Conservation (phyloP, 768 basidiomycete species). For the Lactarius quietus region DNA sequence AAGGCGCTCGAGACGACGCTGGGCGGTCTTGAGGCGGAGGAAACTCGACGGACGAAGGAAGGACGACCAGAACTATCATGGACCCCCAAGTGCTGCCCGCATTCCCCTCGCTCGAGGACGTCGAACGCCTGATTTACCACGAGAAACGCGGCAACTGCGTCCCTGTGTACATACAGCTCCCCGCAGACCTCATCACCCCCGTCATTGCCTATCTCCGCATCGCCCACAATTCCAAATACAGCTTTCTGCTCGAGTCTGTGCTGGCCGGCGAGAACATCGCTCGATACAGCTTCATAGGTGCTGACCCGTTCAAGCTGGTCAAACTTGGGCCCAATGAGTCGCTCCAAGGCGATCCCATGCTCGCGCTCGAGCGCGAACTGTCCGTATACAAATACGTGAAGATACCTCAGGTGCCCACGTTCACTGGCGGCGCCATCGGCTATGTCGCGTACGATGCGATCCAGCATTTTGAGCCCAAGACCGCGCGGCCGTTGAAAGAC, state of each 20-base stretch:
- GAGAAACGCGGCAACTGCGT: slow-evolving; percentile 90
- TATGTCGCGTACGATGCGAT: slow-evolving; percentile 97
- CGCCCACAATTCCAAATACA: slow-evolving; percentile 88
- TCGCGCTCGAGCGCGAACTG: slow-evolving; percentile 80
- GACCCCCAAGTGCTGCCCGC: slow-evolving; percentile 48
- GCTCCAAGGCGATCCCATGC: slow-evolving; percentile 81
- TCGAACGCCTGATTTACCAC: slow-evolving; percentile 72
- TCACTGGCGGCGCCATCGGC: slow-evolving; percentile 96
- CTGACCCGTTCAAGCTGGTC: slow-evolving; percentile 92
- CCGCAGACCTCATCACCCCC: slow-evolving; percentile 95
- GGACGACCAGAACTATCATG: slow-evolving; percentile 8
- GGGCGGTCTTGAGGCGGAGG: background rate
- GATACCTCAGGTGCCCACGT: slow-evolving; percentile 88
- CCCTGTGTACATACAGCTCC: slow-evolving; percentile 88
- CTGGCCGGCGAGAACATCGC: slow-evolving; percentile 87
- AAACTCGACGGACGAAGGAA: background rate
- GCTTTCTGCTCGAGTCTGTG: slow-evolving; percentile 93
- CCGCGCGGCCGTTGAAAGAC: slow-evolving; percentile 70
- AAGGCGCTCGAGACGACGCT: background rate
- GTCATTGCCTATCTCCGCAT: slow-evolving; percentile 94
- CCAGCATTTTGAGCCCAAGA: slow-evolving; percentile 95
- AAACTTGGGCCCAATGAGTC: slow-evolving; percentile 86
- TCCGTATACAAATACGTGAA: slow-evolving; percentile 84
- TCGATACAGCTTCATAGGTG: slow-evolving; percentile 94
- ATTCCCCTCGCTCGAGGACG: slow-evolving; percentile 64